A percentile compares a stretch with the other conserved stretches of the same genome.
phyloP scores from a whole-genome alignment of 352 stramenopile genomes.

The Phytophthora pluvialis region DNA sequence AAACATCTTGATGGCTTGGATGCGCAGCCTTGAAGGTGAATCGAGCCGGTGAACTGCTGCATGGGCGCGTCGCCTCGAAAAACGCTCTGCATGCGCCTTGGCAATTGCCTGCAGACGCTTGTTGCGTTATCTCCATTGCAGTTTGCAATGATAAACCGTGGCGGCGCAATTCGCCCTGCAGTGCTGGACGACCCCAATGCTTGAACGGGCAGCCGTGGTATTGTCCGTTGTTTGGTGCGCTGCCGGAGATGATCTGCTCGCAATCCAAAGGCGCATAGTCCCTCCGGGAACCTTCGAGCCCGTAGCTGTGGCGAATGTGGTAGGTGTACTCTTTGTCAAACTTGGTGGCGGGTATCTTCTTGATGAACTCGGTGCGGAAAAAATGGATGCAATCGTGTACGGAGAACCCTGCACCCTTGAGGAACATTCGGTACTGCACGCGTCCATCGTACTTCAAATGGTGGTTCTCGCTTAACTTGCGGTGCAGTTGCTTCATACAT shows the following conservation, averaged over 20 bases:
- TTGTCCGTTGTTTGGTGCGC: conserved; percentile 61
- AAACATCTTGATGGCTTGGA: conserved; percentile 5
- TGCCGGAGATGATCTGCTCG: conserved; percentile 55
- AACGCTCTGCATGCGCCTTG: conserved; percentile 55
- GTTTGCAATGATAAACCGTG: conserved; percentile 24
- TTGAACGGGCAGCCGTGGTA: conserved; percentile 87
- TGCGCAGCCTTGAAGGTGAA: conserved; percentile 5
- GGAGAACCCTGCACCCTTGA: conserved; percentile 83
- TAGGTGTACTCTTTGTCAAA: conserved; percentile 90
- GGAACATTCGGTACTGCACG: conserved; percentile 85
- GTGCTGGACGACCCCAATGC: conserved; percentile 60
- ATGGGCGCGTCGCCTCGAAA: conserved; percentile 53
- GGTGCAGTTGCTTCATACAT: conserved; percentile 81
- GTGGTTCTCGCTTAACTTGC: conserved; percentile 73
- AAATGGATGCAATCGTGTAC: conserved; percentile 81
- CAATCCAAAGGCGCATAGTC: conserved; percentile 75
- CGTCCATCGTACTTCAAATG: conserved; percentile 90
- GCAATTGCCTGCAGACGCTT: conserved; percentile 40
- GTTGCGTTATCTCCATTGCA: conserved; percentile 39
- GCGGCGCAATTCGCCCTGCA: conserved; percentile 54
- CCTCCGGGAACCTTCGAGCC: conserved; percentile 75
- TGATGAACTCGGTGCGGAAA: conserved; percentile 78
- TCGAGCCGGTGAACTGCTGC: conserved; percentile 19
- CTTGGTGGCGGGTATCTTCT: conserved; percentile 54
- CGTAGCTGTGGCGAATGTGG: conserved; percentile 89